These are phyloP conservation scores for Mycena rosella DNA, from an alignment of 768 basidiomycete species.

Conservation along the genomic window DNA sequence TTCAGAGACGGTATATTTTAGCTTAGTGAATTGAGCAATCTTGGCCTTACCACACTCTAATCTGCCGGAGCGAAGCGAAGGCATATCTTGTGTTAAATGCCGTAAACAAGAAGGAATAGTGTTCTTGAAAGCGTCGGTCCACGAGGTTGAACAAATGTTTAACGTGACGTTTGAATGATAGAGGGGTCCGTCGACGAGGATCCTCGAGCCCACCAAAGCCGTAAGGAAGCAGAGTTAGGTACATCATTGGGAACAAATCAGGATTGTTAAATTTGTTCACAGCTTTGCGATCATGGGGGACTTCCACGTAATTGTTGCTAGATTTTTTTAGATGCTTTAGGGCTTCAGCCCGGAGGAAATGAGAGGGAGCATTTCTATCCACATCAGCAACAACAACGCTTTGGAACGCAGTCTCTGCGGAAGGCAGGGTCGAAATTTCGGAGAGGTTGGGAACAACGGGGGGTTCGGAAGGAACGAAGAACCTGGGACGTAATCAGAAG, in stretches of 20 bases:
- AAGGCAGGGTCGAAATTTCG: not conserved
- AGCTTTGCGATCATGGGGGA: not conserved
- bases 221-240: not conserved
- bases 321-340: not conserved
- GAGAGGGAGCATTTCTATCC: not conserved
- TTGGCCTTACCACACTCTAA: slow-evolving; percentile 3
- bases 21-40: not conserved
- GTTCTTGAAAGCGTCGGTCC: not conserved
- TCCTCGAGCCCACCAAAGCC: not conserved
- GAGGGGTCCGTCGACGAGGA: not conserved
- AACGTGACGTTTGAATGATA: not conserved
- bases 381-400: not conserved
- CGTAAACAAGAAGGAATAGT: slow-evolving; percentile 1
- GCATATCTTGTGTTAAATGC: too few species aligned
- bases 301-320: not conserved
- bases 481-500: too few species aligned
- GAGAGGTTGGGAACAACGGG: too few species aligned
- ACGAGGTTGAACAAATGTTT: not conserved
- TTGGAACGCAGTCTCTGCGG: not conserved
- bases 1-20: too few species aligned
- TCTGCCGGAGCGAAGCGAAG: too few species aligned
- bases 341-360: not conserved
- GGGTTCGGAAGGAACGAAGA: too few species aligned
- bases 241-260: not conserved
- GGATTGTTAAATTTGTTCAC: slow-evolving; percentile 1